Evolutionary conservation across 768 basidiomycete species (phyloP).

Genomic region (Kwoniella pini): DNA sequence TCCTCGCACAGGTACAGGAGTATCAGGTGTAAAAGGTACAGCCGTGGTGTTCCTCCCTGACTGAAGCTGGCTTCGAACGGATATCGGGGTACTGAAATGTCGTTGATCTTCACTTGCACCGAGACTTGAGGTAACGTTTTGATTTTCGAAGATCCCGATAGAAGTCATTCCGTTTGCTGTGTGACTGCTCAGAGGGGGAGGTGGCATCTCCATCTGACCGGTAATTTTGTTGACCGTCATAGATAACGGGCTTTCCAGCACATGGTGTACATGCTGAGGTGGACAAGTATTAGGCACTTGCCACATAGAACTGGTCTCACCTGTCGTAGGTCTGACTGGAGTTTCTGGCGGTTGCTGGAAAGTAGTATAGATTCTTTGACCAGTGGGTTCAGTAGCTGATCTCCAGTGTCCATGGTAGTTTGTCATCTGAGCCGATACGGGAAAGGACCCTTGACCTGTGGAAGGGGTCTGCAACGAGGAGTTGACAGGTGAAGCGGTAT

Average conservation of each 20-base stretch:
- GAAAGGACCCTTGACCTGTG: constrained; percentile 30
- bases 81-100: constrained; percentile 14
- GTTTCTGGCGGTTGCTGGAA: background rate
- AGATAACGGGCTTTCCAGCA: constrained; percentile 13
- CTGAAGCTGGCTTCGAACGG: background rate
- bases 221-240: background rate
- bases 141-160: no score
- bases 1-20: constrained; percentile 16
- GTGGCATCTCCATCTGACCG: constrained; percentile 11
- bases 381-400: constrained; percentile 26
- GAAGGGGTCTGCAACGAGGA: constrained; percentile 32
- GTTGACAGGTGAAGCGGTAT: constrained; percentile 27
- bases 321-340: background rate
- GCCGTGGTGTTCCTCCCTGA: constrained; percentile 1
- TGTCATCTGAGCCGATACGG: constrained; percentile 16
- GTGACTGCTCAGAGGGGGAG: background rate
- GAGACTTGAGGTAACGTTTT: no score
- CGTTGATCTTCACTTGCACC: background rate
- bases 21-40: constrained; percentile 17
- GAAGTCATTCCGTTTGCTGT: background rate
- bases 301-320: no score
- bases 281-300: constrained; percentile 12
- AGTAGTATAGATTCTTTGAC: constrained; percentile 16
- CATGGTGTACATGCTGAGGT: background rate
- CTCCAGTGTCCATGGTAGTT: constrained; percentile 18